Evolutionary conservation across 306 rosid species (phyloP).

Genomic region (Dryas drummondii): DNA sequence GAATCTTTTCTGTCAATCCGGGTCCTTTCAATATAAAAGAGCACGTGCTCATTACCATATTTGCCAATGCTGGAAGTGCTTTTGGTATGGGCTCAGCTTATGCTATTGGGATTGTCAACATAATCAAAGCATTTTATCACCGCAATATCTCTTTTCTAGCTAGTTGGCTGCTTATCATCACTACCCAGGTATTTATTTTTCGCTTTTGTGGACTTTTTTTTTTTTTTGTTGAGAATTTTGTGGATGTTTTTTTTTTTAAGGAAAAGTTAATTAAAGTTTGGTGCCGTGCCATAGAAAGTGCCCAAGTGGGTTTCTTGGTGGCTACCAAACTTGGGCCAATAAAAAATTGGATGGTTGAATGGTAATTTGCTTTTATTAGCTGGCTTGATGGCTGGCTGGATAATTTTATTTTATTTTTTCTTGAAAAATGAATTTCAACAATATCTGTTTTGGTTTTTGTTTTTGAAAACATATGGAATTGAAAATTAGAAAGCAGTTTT

Average conservation of each 20-base stretch:
- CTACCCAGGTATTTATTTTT: slow-evolving; percentile 47
- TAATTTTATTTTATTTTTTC: neutral
- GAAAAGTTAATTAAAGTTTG: too few relatives aligned
- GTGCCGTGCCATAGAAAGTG: neutral
- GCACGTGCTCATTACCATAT: slow-evolving; percentile 68
- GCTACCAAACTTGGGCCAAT: neutral
- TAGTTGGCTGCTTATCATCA: slow-evolving; percentile 64
- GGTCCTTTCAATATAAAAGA: slow-evolving; percentile 81
- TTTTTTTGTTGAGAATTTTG: neutral
- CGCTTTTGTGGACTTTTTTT: too few relatives aligned
- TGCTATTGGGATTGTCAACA: slow-evolving; percentile 54
- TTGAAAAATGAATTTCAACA: neutral
- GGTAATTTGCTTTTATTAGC: neutral
- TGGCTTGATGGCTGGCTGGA: neutral
- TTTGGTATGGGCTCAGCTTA: slow-evolving; percentile 65
- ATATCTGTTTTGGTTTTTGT: too few relatives aligned
- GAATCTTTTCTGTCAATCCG: slow-evolving; percentile 46
- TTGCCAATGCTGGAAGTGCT: slow-evolving; percentile 73
- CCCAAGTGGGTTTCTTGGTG: neutral
- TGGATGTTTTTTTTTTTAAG: neutral
- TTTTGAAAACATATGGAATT: too few relatives aligned
- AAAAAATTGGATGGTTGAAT: neutral
- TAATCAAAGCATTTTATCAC: slow-evolving; percentile 58
- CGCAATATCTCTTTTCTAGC: slow-evolving; percentile 51
- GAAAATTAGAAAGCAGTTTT: too few relatives aligned